Base-by-base conservation (phyloP, 768 basidiomycete species). In the Panellus pusillus region DNA sequence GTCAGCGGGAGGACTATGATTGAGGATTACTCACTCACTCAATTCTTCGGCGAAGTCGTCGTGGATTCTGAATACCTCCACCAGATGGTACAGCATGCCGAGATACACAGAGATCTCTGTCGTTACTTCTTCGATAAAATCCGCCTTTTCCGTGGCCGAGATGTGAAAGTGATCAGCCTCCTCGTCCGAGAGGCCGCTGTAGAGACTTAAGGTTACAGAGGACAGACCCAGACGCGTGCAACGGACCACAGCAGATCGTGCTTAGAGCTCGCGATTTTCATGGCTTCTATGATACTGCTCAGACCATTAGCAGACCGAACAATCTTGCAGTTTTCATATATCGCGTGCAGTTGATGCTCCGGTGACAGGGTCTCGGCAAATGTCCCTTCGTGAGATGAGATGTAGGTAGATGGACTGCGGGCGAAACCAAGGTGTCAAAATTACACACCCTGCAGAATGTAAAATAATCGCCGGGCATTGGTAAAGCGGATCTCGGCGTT, bases 21-120 rank as follows among this genome's bases (percentile, higher is more conserved):
- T 20, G 32, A 27, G 24, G 9, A 45, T 11, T 14, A 20, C 31
- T 29, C 11, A 69, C 95, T 77, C 71, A 97, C 96, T 98, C 44
- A 98, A 76, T 71, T 98, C 96, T 62, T 97, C 94, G 2, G 91
- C 94, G 68, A 98, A 98, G 62, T 93, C 87, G 54, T 95, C 93
- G 60, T 97, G 89, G 3, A 88, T 87, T 66, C 96, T 89, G 71
- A 93, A 93, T 24, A 94, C 81, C 72, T 98, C 96, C 13, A 98
- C 86, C 50, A 98, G 72, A 66, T 97, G 93, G 68, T 98, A 99
- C 40, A 98, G 74, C 85, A 98, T 92, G 9, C 91, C 93, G 28
- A 98, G 80, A 64, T 93, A 91, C n/a, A 94, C 86, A 9, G 92
- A 92, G 52, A 97, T 82, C 68, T 97, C 94, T 5, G 90, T 93